Conservation (phyloP, 2,329 filamentous ascomycete genomes). For the Penicillium corylophilum region DNA sequence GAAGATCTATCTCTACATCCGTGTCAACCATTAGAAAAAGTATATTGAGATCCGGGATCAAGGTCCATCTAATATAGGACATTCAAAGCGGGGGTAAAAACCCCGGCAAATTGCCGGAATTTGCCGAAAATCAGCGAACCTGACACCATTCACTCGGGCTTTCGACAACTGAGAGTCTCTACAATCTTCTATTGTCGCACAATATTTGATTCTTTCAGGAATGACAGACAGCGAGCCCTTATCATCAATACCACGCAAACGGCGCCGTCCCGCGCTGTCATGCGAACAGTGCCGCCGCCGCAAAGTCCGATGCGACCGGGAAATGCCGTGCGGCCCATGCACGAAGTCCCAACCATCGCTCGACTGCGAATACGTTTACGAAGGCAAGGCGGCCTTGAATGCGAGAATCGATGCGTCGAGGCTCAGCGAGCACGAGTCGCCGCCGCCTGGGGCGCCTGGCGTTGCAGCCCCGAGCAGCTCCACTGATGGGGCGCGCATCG, state of each 20-base stretch:
- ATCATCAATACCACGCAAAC: constrained; percentile 20
- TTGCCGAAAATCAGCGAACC: constrained; percentile 12
- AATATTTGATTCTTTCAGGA: neutral
- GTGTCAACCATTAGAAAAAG: too few relatives aligned
- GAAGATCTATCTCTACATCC: too few relatives aligned
- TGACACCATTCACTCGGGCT: neutral
- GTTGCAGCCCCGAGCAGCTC: neutral
- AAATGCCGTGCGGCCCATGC: constrained; percentile 29
- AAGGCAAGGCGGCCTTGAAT: constrained; percentile 11
- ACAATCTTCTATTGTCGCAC: neutral
- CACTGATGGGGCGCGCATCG: constrained; percentile 8
- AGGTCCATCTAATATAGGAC: too few relatives aligned
- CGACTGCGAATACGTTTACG: constrained; percentile 25
- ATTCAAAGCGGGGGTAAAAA: neutral
- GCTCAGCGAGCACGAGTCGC: constrained; percentile 1
- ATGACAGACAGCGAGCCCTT: neutral
- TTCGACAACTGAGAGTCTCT: neutral
- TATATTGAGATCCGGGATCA: too few relatives aligned
- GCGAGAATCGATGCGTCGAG: constrained; percentile 1
- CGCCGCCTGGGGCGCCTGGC: neutral
- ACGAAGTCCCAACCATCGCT: constrained; percentile 19
- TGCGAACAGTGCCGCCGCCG: constrained; percentile 32
- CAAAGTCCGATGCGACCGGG: constrained; percentile 31
- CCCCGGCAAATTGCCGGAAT: constrained; percentile 8
- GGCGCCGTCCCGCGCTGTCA: constrained; percentile 27